These are phyloP conservation scores for Fusarium ambrosium DNA, from an alignment of 2,329 filamentous ascomycete genomes.

Conservation along the genomic window DNA sequence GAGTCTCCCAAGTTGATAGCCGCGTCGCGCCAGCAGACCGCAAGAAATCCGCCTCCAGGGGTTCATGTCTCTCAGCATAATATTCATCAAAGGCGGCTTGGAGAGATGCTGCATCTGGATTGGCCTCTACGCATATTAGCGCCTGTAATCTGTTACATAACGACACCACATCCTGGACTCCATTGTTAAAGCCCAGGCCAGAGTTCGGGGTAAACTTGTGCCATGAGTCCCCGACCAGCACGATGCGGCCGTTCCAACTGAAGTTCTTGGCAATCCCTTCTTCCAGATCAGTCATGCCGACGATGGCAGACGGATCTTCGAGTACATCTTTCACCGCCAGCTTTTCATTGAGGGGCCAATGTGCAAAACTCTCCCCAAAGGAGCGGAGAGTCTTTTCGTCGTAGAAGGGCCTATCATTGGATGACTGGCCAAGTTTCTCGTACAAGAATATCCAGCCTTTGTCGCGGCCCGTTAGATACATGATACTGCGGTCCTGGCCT, in stretches of 20 bases:
- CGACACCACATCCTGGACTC: not conserved
- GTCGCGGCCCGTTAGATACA: slow-evolving; percentile 49
- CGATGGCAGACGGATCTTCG: not conserved
- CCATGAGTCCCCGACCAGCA: slow-evolving; percentile 51
- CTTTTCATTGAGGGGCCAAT: not conserved
- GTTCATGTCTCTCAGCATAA: not conserved
- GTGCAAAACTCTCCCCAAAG: not conserved
- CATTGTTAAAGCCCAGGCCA: slow-evolving; percentile 46
- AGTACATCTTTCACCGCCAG: not conserved
- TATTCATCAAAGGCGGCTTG: not conserved
- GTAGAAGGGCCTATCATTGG: not conserved
- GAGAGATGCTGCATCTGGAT: not conserved
- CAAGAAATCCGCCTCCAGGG: not conserved
- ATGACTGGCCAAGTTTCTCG: slow-evolving; percentile 48
- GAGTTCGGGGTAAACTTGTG: slow-evolving; percentile 53
- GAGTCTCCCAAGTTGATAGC: not conserved
- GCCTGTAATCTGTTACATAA: not conserved
- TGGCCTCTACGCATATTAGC: not conserved
- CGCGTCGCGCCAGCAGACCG: not conserved
- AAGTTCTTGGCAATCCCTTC: slow-evolving; percentile 50
- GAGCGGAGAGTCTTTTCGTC: not conserved
- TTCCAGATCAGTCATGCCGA: slow-evolving; percentile 44
- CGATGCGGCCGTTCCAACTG: slow-evolving; percentile 46
- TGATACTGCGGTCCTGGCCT: slow-evolving; percentile 40
- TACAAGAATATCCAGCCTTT: slow-evolving; percentile 53